Evolutionary conservation across 1,284 basidiomycete genomes (phyloP).

Genomic region (Crepidotus sp.): DNA sequence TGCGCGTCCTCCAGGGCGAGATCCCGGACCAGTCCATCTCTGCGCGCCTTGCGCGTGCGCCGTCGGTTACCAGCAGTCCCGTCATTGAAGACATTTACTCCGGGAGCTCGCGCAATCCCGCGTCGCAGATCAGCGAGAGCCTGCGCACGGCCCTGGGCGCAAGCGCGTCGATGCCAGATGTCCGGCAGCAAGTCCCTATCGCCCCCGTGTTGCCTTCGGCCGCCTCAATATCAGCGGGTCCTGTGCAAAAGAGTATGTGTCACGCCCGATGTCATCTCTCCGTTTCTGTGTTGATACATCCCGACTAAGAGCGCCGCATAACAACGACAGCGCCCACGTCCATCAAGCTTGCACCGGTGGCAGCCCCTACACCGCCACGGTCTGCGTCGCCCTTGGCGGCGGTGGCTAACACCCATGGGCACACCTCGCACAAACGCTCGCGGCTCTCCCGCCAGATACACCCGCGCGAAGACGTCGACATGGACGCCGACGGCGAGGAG

Average conservation of each 20-base stretch:
- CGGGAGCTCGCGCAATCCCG: slow-evolving; percentile 31
- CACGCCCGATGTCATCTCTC: neutral
- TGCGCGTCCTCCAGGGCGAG: slow-evolving; percentile 50
- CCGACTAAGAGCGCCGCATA: slow-evolving; percentile 28
- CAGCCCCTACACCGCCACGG: slow-evolving; percentile 27
- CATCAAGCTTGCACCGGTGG: slow-evolving; percentile 29
- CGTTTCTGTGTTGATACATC: neutral
- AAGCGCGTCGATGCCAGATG: slow-evolving; percentile 24
- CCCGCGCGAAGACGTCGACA: slow-evolving; percentile 25
- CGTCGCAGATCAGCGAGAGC: slow-evolving; percentile 40
- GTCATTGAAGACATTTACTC: slow-evolving; percentile 19
- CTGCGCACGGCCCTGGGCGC: slow-evolving; percentile 35
- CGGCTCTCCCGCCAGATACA: slow-evolving; percentile 36
- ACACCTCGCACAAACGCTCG: slow-evolving; percentile 26
- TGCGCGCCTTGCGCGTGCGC: slow-evolving; percentile 1
- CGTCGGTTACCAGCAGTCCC: slow-evolving; percentile 3
- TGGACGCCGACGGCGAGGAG: slow-evolving; percentile 22
- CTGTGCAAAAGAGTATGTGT: slow-evolving; percentile 29
- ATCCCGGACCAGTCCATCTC: slow-evolving; percentile 24
- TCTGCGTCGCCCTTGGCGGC: slow-evolving; percentile 33
- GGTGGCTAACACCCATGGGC: slow-evolving; percentile 21
- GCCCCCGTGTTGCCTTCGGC: slow-evolving; percentile 18
- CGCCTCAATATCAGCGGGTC: slow-evolving; percentile 21
- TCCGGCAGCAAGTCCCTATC: slow-evolving; percentile 20
- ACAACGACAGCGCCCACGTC: slow-evolving; percentile 26